Base-by-base conservation (phyloP, 2,329 filamentous ascomycete species). In the Pyrenochaeta sp. region DNA sequence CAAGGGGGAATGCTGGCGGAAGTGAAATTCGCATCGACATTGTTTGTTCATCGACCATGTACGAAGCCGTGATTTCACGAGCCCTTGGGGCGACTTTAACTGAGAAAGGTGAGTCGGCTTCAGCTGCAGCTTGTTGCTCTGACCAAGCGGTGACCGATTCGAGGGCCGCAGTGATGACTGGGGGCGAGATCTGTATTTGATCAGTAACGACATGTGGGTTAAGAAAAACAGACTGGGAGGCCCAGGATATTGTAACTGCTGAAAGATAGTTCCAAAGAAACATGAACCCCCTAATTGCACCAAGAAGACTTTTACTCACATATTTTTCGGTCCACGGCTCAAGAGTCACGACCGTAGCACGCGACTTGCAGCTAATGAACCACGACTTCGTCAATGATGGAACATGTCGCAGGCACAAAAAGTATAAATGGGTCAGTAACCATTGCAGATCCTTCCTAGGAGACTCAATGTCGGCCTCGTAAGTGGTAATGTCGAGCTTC, bases 351-450 rank as follows among this genome's bases (percentile, higher is more conserved):
- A 87, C 88, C 14, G 91, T 96, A 73, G 95, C 89, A 53, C 86
- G 82, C 2, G 91, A 92, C 51, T 87, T 87, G 71, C 91, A 90
- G 57, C 90, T 87, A 9, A 94, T 85, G 79, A 89, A 96, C 92
- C 95, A 98, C 1, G 82, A 77, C 68, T 92, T 93, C 54, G 92
- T 92, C 3, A 95, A 81, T 1, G 87, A 88, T 0, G 92, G 92
- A 0, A 90, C 82, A 68, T 92, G 88, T 67, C 87, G 90, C 32
- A 99, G 83, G 5, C 85, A 85, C 4, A 93, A 82, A 73, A 93
- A 98, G 79, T 91, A 98, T 1, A 98, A 77, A 65, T 98, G 91
- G 1, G 92, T 85, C 2, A 96, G 81, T 3, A 98, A 82, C 87
- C 90, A 94, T 66, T 96, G 89, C 66, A 91, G 87, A 65, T 92